Evolutionary conservation across 2,329 filamentous ascomycete genomes (phyloP), one percentile per base, ranked within the genome.

Genomic region (Salinomyces thailandicus): DNA sequence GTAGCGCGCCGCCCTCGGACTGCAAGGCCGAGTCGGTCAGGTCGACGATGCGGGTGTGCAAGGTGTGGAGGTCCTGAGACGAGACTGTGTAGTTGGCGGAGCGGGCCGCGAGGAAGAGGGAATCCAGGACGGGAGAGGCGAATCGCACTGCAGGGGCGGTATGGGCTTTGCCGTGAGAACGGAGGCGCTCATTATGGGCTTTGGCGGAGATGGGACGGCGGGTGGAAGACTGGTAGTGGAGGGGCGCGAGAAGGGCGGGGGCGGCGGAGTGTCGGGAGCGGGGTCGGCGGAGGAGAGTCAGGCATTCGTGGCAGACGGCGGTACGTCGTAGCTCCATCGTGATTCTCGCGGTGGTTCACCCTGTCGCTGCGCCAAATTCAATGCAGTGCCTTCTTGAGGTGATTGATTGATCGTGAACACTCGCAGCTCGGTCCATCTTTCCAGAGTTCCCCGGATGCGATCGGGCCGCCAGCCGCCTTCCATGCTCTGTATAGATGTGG

Each of bases 21-120:
- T 40, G 43, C n/a, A 55, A 33, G 3, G 50, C 47, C 5, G 48
- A 50, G 9, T 39, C 36, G 16, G 41, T 33, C n/a, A 58, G 46
- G 29, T 54, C 46, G 18, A 50, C 39, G n/a, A 55, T 43, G 36
- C 53, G 49, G 29, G 19, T 35, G 43, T 57, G 53, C 39, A 47
- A 32, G 20, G 45, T 41, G 17, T 44, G 38, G 26, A 50, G 43
- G 20, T 49, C 44, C 19, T 18, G 37, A 18, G 41, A 24, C 11
- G 43, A 43, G 31, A 39, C 38, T 12, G 36, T 43, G 17, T 26
- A 26, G 14, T 44, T 38, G 5, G 38, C 33, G 24, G 29, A 38
- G 18, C 39, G 19, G 3, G 42, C 38, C n/a, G 38, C 38, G n/a
- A 44, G 26, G 12, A 42, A 26, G 5, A 42, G 19, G n/a, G 40